phyloP scores from a whole-genome alignment of 2,329 filamentous ascomycete species.

The Paramyrothecium sp. region DNA sequence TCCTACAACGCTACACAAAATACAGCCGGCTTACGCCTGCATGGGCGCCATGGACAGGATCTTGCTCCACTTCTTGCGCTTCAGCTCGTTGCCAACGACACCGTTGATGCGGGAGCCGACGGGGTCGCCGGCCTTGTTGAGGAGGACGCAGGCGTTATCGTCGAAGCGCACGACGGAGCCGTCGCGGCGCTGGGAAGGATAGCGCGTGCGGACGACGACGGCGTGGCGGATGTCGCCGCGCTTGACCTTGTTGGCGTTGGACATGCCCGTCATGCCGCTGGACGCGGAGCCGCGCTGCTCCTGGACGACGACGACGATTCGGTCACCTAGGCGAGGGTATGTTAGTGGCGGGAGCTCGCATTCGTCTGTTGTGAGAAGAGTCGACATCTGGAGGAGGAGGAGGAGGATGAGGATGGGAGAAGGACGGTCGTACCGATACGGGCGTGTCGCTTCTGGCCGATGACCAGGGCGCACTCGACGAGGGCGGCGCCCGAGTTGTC shows the following conservation, averaged over 20 bases:
- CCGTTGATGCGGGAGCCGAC: constrained; percentile 91
- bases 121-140: constrained; percentile 95
- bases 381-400: background rate
- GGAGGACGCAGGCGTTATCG: constrained; percentile 95
- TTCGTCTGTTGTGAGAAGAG: too few relatives aligned
- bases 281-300: constrained; percentile 83
- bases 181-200: constrained; percentile 83
- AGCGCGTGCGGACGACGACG: constrained; percentile 87
- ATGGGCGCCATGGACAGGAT: constrained; percentile 90
- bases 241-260: constrained; percentile 85
- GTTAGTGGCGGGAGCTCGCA: constrained; percentile 7
- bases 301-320: constrained; percentile 96
- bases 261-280: constrained; percentile 68
- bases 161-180: constrained; percentile 91
- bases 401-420: background rate
- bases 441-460: constrained; percentile 86
- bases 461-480: constrained; percentile 91
- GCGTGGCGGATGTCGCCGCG: constrained; percentile 96
- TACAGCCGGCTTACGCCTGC: constrained; percentile 42
- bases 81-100: constrained; percentile 85
- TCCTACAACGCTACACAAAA: background rate
- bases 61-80: constrained; percentile 96
- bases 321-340: constrained; percentile 71
- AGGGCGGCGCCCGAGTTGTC: constrained; percentile 98
- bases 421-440: constrained; percentile 69